Conservation (phyloP, 2,329 filamentous ascomycete genomes). For the Colletotrichum scovillei region DNA sequence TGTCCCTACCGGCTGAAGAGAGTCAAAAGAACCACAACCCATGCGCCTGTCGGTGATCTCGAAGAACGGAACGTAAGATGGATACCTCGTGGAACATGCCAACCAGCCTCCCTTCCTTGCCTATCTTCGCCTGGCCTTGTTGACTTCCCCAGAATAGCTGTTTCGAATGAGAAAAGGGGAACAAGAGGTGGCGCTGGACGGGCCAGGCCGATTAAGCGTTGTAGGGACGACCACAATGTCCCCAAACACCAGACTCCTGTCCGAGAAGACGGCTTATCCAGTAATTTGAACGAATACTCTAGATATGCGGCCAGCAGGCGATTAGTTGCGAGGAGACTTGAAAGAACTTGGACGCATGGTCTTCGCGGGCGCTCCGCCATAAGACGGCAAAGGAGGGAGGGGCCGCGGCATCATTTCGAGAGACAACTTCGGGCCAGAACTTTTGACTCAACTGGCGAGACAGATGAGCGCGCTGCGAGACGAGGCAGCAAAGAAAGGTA, state of each 20-base stretch:
- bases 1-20: constrained; percentile 32
- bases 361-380: constrained; percentile 8
- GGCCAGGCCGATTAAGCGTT: constrained; percentile 21
- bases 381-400: background rate
- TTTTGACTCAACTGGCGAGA: constrained; percentile 14
- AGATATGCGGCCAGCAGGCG: background rate
- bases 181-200: constrained; percentile 18
- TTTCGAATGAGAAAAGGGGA: background rate
- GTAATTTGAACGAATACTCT: constrained; percentile 4
- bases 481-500: constrained; percentile 1
- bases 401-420: constrained; percentile 5
- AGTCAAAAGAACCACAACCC: constrained; percentile 24
- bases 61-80: constrained; percentile 34
- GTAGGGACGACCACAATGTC: constrained; percentile 17
- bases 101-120: constrained; percentile 18
- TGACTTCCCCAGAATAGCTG: constrained; percentile 4
- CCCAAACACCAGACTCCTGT: constrained; percentile 24
- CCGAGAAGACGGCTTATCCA: background rate
- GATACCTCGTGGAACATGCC: constrained; percentile 30
- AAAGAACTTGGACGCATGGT: constrained; percentile 21
- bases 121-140: constrained; percentile 9
- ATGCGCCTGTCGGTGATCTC: constrained; percentile 35
- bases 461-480: constrained; percentile 9
- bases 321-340: constrained; percentile 10
- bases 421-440: constrained; percentile 11